Base-by-base conservation (phyloP, 148 eudicot genomes). In the Beta vulgaris region DNA sequence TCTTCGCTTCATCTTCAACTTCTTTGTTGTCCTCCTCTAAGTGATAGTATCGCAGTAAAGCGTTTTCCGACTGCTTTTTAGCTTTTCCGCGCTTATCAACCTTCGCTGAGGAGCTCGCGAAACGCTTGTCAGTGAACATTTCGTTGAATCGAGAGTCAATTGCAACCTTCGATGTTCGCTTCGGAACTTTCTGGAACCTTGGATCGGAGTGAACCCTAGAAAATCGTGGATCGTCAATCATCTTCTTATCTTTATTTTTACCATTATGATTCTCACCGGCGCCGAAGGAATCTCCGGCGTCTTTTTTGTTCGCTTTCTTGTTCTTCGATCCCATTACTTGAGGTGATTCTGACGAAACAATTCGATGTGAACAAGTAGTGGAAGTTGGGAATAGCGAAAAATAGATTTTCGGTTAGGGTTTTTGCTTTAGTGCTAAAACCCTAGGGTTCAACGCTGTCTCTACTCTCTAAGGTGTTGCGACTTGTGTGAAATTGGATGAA, bases 51-150 rank as follows among this genome's bases (percentile, higher is more conserved):
- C 86, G 86, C 3, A 65, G 73, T 42, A 91, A 91, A 26, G 85
- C 80, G 37, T 82, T 83, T 36, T 79, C 80, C n/a, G 76, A 39
- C 19, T 81, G 75, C 69, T 82, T 83, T 57, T 68, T 89, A 1
- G 29, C 74, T 54, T 85, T 91, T 6, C 98, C 98, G 9, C 97
- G 77, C 90, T 91, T 94, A 44, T 94, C 98, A 0, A 86, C 77
- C 21, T 70, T 81, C 28, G 93, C 91, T 12, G 89, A 77, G 0
- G 96, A 90, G 1, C 86, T 32, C 21, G 83, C 70, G 77, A 94
- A 94, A 6, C 73, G 84, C 72, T 87, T 86, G 60, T 92, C 90
- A 18, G 87, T 92, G 66, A 94, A 89, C 71, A 86, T 76, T 48
- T 80, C 77, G 53, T 63, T 53, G 81, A 94, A 94, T 28, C 98